Percentiles rank a stretch among this genome's conserved stretches.
Conservation (phyloP, 495 filamentous ascomycete species). For the Talaromyces trachyspermus region DNA sequence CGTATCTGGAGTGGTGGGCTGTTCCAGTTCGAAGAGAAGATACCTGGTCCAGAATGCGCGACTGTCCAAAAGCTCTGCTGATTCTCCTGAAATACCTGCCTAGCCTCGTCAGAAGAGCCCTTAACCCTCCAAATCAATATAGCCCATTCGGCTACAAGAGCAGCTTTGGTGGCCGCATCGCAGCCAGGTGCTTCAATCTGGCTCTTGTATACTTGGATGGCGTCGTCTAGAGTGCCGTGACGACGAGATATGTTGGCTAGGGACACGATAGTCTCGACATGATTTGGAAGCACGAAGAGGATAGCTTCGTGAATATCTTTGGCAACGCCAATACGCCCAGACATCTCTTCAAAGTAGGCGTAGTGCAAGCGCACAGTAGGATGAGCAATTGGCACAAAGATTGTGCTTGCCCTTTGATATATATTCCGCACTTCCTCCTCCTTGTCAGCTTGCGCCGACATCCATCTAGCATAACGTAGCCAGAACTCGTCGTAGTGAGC, state of each 20-base stretch:
- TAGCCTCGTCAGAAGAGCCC: slow-evolving; percentile 76
- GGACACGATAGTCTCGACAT: slow-evolving; percentile 80
- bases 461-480: slow-evolving; percentile 96
- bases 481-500: slow-evolving; percentile 97
- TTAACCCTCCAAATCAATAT: slow-evolving; percentile 84
- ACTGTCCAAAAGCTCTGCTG: slow-evolving; percentile 76
- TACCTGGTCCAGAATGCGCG: slow-evolving; percentile 89
- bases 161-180: slow-evolving; percentile 76
- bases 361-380: slow-evolving; percentile 81
- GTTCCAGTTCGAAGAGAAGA: slow-evolving; percentile 81
- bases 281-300: slow-evolving; percentile 59
- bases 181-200: slow-evolving; percentile 66
- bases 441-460: slow-evolving; percentile 73
- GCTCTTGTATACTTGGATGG: slow-evolving; percentile 74
- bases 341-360: slow-evolving; percentile 89
- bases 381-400: slow-evolving; percentile 78
- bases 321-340: slow-evolving; percentile 66
- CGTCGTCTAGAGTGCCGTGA: slow-evolving; percentile 76
- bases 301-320: slow-evolving; percentile 79
- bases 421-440: slow-evolving; percentile 90
- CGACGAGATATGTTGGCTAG: slow-evolving; percentile 85
- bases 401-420: slow-evolving; percentile 76
- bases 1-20: slow-evolving; percentile 61
- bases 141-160: slow-evolving; percentile 85
- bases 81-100: slow-evolving; percentile 76